Evolutionary conservation across 768 basidiomycete genomes (phyloP), one percentile per base, ranked within the genome.

Genomic region (Epithele typhae): DNA sequence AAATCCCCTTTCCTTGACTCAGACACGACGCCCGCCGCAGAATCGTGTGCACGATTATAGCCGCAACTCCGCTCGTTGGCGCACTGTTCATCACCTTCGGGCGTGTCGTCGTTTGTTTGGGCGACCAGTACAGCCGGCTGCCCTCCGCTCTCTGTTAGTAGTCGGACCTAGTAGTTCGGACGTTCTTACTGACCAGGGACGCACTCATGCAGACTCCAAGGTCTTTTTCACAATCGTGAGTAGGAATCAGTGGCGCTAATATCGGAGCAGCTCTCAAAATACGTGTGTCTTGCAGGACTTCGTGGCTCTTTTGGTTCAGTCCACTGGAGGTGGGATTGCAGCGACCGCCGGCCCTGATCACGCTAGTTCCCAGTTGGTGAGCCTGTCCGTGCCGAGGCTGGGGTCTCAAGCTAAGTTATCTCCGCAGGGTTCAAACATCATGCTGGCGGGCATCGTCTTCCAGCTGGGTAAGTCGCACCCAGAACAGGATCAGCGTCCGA

Each of bases 81-180:
- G 78, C 79, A 2, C 76, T 78, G 48, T 85, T 83, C 58, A 68
- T 80, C 27, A 71, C 80, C 17, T 66, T 83, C 12, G 79, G 80
- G 2, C 57, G 62, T 25, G 64, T 80, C 35, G 75, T 80, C 35
- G 54, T 49, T 25, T 52, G 56, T 11, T 57, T 79, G 17, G 77
- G 76, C 1, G 33, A 66, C 1, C 59, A 66, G 42, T 77, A 78
- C 55, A 76, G 74, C 50, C 65, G 77, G 0, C 49, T 81, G 7
- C 60, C 52, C 25, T 70, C 77, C 1, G 60, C 57, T 42, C 56
- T 57, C 46, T 77, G 75, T 76, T 49, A 32, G 70, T 67, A 17
- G 15, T 36, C n/a, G 18, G 8, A 30, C 27, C 27, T 30, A 7
- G 8, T 7, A 30, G 27, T 30, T 30, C n/a, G 27, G 27, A 30